Percentiles rank a stretch among this genome's conserved stretches.
phyloP scores from a whole-genome alignment of 2,329 filamentous ascomycete species.

The Gyromitra esculenta region DNA sequence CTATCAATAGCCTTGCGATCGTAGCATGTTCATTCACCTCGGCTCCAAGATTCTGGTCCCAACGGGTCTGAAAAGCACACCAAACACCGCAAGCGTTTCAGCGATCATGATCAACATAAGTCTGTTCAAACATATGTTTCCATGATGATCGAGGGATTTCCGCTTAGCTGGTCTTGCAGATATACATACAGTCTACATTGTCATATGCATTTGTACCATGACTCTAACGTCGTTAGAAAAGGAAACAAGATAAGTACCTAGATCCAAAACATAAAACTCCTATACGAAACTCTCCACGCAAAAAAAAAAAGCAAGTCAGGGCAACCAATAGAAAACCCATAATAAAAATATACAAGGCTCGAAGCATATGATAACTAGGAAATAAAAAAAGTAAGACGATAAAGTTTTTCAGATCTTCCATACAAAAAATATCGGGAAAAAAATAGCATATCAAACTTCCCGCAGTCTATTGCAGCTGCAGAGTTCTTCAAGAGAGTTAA shows the following conservation, averaged over 20 bases:
- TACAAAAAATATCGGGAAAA: conserved; percentile 27
- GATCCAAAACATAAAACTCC: conserved; percentile 9
- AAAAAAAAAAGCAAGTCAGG: conserved; percentile 14
- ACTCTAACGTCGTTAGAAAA: conserved; percentile 2
- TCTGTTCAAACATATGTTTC: conserved; percentile 8
- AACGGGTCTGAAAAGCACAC: conserved; percentile 3
- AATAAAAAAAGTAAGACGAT: conserved; percentile 15
- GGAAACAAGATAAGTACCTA: not conserved
- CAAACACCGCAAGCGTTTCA: conserved; percentile 6
- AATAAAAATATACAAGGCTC: conserved; percentile 20
- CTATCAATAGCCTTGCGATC: conserved; percentile 35
- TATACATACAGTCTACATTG: conserved; percentile 18
- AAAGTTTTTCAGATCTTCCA: conserved; percentile 25
- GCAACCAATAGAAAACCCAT: conserved; percentile 13
- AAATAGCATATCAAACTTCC: conserved; percentile 27
- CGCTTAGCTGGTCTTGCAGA: conserved; percentile 15
- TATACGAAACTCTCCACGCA: conserved; percentile 11
- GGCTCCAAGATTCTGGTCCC: conserved; percentile 38
- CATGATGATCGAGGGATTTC: conserved; percentile 23
- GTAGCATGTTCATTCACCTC: conserved; percentile 2
- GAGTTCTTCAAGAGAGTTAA: conserved; percentile 35
- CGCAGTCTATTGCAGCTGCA: conserved; percentile 4
- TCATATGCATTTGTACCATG: conserved; percentile 11
- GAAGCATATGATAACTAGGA: conserved; percentile 5
- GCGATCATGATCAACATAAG: conserved; percentile 9